These are phyloP conservation scores for Candida endomychidarum DNA, from an alignment of 805 yeast species.

Conservation along the genomic window DNA sequence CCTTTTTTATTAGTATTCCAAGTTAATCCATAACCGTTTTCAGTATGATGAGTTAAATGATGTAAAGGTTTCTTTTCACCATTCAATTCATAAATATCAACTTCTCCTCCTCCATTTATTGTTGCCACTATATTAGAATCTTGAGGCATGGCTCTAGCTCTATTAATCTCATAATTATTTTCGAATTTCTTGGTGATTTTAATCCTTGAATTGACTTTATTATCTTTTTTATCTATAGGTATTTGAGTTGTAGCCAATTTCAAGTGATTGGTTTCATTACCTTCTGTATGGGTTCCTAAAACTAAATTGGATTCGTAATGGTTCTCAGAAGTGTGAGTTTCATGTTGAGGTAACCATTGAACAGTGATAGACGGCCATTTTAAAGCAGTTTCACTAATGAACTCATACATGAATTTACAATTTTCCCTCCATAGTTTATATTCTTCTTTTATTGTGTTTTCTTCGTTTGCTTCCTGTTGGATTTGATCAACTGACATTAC, in stretches of 20 bases:
- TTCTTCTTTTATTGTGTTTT: constrained; percentile 57
- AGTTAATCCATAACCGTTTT: constrained; percentile 73
- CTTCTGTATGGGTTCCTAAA: constrained; percentile 74
- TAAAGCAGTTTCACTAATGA: constrained; percentile 74
- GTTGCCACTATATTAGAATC: constrained; percentile 56
- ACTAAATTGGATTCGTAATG: constrained; percentile 51
- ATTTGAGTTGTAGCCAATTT: constrained; percentile 63
- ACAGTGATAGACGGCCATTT: constrained; percentile 82
- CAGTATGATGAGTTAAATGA: constrained; percentile 43
- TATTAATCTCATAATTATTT: constrained; percentile 65
- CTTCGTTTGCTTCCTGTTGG: constrained; percentile 27
- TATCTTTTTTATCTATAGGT: constrained; percentile 34
- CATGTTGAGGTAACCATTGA: constrained; percentile 65
- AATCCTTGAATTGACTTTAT: constrained; percentile 52
- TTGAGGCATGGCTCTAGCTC: constrained; percentile 72
- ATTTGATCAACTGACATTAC: constrained; percentile 7
- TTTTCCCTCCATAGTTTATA: constrained; percentile 79
- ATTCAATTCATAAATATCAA: constrained; percentile 50
- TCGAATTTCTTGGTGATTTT: constrained; percentile 60
- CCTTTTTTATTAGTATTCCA: constrained; percentile 57
- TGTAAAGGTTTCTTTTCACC: constrained; percentile 23
- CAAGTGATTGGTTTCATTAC: constrained; percentile 62
- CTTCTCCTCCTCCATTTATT: constrained; percentile 65
- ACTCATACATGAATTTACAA: constrained; percentile 80
- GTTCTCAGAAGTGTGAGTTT: constrained; percentile 19